Evolutionary conservation across 208 protist species (phyloP), one percentile per base, ranked within the genome.

Genomic region (Strigomonas culicis): DNA sequence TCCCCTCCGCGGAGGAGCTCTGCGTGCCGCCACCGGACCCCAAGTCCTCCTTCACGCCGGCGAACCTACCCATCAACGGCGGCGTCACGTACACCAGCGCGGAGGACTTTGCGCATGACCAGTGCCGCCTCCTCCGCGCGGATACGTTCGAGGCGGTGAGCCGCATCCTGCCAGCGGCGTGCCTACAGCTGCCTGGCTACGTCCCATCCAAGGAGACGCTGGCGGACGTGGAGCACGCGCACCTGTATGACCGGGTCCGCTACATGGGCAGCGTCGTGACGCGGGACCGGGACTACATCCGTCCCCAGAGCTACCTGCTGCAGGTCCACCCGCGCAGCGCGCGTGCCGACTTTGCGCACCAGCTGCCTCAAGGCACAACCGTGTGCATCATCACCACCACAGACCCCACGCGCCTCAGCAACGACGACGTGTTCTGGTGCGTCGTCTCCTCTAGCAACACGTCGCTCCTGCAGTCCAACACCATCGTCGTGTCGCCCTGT

Each of bases 391-490:
- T 79, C 50, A 96, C 90, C 44, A 65, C 75, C 1, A 69, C 80
- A 13, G 79, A 92, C 66, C 74, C 68, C 4, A 81, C 75, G 10
- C 7, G 13, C 17, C 72, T 91, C 41, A 50, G 62, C 25, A 41
- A 66, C 30, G 65, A 77, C 0, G 88, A 96, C 59, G 46, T 96
- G 11, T 96, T 96, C 75, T 96, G 90, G 88, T 85, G 82, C n/a
- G 66, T 82, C 22, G 70, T 96, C 3, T 84, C 87, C 19, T 92
- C 85, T 0, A 80, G 76, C 41, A 82, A 96, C 50, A 24, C 66
- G 21, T 27, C 64, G 36, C 66, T 96, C 17, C 64, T 92, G 34
- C 56, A 49, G 22, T 79, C 71, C 15, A 66, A 72, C 44, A 77
- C 90, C 52, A 82, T 94, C 21, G 86, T 83, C 1, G 74, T 96